Evolutionary conservation across 148 eudicot genomes (phyloP).

Genomic region (Vaccinium myrtillus): DNA sequence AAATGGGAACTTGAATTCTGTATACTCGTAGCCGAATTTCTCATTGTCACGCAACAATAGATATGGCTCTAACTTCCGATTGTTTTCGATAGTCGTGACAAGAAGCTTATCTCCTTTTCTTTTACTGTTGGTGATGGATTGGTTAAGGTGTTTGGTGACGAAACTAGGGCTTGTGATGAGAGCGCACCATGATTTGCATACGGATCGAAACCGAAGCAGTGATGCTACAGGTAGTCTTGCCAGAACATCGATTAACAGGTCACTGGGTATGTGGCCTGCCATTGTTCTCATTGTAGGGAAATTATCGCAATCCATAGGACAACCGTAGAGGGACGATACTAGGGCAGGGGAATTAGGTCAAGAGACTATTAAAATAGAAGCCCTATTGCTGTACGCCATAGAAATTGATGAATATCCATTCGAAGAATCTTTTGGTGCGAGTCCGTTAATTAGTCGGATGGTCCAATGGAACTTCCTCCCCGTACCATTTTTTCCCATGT

Average conservation of each 20-base stretch:
- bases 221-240: constrained; percentile 5
- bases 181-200: constrained; percentile 11
- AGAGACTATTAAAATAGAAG: too few species aligned
- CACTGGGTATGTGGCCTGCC: background rate
- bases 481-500: too few species aligned
- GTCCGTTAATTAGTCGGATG: too few species aligned
- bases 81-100: background rate
- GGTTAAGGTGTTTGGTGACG: constrained; percentile 3
- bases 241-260: background rate
- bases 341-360: too few species aligned
- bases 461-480: too few species aligned
- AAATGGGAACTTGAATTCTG: constrained; percentile 23
- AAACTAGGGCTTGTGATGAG: constrained; percentile 15
- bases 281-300: background rate
- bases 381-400: background rate
- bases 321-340: too few species aligned
- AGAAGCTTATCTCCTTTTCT: background rate
- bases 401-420: background rate
- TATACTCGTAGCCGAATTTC: constrained; percentile 10
- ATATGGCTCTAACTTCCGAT: constrained; percentile 20
- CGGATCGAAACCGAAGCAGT: background rate
- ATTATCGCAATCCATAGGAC: too few species aligned
- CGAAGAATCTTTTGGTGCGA: too few species aligned
- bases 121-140: background rate
- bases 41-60: constrained; percentile 12